Conservation (phyloP, 2,329 filamentous ascomycete species). For the Pyrenophora seminiperda region DNA sequence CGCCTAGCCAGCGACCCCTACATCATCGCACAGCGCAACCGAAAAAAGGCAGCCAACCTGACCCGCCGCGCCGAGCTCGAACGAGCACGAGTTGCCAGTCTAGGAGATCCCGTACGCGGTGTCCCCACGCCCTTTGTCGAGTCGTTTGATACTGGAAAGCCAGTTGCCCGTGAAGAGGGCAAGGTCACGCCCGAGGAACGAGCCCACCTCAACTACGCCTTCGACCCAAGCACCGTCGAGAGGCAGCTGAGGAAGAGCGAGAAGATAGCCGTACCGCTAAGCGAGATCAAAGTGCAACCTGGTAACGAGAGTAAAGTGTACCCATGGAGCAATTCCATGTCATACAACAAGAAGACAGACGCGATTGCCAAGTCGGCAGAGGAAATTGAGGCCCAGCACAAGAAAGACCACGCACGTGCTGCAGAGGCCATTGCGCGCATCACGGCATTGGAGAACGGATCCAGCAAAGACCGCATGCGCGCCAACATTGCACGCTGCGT, state of each 20-base stretch:
- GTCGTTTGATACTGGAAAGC: constrained; percentile 70
- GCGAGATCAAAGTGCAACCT: constrained; percentile 18
- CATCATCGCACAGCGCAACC: constrained; percentile 76
- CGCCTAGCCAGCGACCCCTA: constrained; percentile 79
- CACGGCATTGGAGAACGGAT: constrained; percentile 75
- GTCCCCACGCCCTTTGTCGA: constrained; percentile 80
- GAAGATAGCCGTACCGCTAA: constrained; percentile 65
- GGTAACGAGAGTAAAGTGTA: too few species aligned
- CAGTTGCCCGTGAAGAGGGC: constrained; percentile 30
- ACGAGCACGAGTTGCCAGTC: constrained; percentile 64
- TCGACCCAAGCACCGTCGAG: constrained; percentile 70
- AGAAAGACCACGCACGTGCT: constrained; percentile 66
- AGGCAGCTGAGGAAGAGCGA: constrained; percentile 70
- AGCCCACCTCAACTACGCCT: constrained; percentile 73
- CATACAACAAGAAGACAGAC: constrained; percentile 6
- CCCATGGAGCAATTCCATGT: constrained; percentile 12
- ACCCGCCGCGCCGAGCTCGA: constrained; percentile 73
- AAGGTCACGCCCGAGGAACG: constrained; percentile 35
- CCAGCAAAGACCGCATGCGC: constrained; percentile 75
- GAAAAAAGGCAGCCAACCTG: constrained; percentile 82
- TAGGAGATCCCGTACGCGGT: constrained; percentile 81
- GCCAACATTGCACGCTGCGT: constrained; percentile 86
- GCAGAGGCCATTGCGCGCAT: constrained; percentile 80
- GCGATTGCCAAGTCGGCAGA: constrained; percentile 21
- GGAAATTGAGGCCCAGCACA: constrained; percentile 29